Evolutionary conservation across 768 basidiomycete species (phyloP), one percentile per base, ranked within the genome.

Genomic region (Auriculariales sp.): DNA sequence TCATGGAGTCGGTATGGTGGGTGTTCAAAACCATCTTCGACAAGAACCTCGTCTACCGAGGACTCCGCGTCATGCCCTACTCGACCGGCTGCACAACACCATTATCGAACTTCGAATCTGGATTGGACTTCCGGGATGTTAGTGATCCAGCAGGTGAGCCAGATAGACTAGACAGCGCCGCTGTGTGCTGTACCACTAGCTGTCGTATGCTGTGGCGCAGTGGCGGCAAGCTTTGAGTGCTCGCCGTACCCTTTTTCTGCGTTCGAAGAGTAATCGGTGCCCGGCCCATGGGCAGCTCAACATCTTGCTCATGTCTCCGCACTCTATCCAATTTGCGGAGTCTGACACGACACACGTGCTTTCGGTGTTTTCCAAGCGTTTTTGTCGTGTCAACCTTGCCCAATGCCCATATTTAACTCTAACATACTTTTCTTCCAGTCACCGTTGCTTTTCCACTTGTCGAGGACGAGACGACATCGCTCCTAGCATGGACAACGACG

Each of bases 1-100:
- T 88, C 65, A 98, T 99, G 95, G 95, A 99, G 71, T 83, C 81
- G 44, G 89, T 95, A 10, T 99, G 95, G 95, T 99, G 95, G 95
- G 95, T 89, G 7, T 99, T 99, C 65, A 72, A 78, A 48, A 81
- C 92, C 62, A 75, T 99, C n/a, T 94, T 82, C 74, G 78, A 91
- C 60, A 94, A 91, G 64, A 79, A 73, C 4, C 66, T 92, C 68
- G 92, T 99, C 15, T 99, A 99, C 66, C 78, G 90, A 14, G 95
- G 95, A 0, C 70, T 93, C 55, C 75, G 78, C 52, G 95, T 99
- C 54, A 95, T 99, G 92, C 95, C 95, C 2, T 99, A 99, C 64
- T 95, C 95, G 10, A 91, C 89, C 0, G 95, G 90, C 10, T 85
- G 86, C 59, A 92, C 91, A 1, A 99, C 95, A 0, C 94, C 95